Base-by-base conservation (phyloP, 139 green algal species). In the Micractinium conductrix region DNA sequence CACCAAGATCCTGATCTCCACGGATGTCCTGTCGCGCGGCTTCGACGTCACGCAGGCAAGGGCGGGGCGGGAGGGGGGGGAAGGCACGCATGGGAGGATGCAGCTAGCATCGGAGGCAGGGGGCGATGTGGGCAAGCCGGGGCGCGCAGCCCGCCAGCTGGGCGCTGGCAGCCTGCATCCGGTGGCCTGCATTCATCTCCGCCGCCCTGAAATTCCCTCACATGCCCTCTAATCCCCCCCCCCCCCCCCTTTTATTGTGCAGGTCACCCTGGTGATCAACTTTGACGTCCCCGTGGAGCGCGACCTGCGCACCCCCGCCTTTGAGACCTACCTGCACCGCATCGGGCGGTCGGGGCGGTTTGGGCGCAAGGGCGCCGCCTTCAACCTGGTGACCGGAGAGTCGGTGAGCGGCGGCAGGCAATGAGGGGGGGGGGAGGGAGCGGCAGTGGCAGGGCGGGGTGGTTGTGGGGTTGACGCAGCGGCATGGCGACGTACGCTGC, bases 241-340 rank as follows among this genome's bases (percentile, higher is more conserved):
- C n/a, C n/a, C n/a, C n/a, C n/a, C n/a, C n/a, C 14, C 10, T 22
- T 58, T 58, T 68, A 9, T 21, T 28, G 21, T 28, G 63, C 89
- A 98, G 93, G 95, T 99, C 50, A 99, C 96, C 5, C 93, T 99
- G 72, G 97, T 99, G 26, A 93, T 99, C 80, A 99, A 99, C 92
- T 99, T 96, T 87, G 95, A 99, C 78, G 87, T 98, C 71, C 97
- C 97, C 0, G 90, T 96, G 69, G 94, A 99, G 87, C 88, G 92
- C 4, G 91, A 97, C 86, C n/a, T 87, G 42, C 81, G 79, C 43
- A 94, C 84, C 28, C 97, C 97, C 43, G 93, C 93, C 43, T 99
- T 95, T 86, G 97, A 99, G 86, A 99, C 96, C 10, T 99, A 99
- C 90, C 89, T 99, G 43, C 97, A 99, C 90, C 92, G 97, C 83